Percentiles rank a stretch among this genome's conserved stretches.
Evolutionary conservation across 768 basidiomycete species (phyloP).

Genomic region (Macrolepiota dolichaula): DNA sequence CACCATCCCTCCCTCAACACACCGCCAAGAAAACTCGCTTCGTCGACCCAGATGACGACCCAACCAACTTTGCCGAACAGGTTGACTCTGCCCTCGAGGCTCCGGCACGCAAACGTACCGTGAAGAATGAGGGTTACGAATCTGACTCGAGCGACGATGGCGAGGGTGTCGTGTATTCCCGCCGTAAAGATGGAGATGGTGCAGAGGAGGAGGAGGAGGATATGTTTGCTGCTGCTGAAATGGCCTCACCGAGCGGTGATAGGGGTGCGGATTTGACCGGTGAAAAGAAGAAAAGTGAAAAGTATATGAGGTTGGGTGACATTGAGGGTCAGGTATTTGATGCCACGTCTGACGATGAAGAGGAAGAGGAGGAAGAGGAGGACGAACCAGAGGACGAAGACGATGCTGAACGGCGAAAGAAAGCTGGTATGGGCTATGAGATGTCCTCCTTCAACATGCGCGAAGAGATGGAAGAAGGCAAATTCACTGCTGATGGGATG

Average conservation of each 20-base stretch:
- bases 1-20: slow-evolving; percentile 14
- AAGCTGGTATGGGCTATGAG: slow-evolving; percentile 90
- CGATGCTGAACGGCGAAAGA: slow-evolving; percentile 69
- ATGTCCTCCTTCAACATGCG: slow-evolving; percentile 98
- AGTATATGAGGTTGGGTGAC: slow-evolving; percentile 84
- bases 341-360: slow-evolving; percentile 34
- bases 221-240: slow-evolving; percentile 73
- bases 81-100: slow-evolving; percentile 73
- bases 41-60: slow-evolving; percentile 72
- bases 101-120: slow-evolving; percentile 65
- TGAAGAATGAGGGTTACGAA: slow-evolving; percentile 86
- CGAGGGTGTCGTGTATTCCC: slow-evolving; percentile 86
- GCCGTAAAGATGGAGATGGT: slow-evolving; percentile 55
- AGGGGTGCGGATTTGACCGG: neutral
- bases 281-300: slow-evolving; percentile 61
- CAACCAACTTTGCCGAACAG: slow-evolving; percentile 71
- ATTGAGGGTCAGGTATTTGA: slow-evolving; percentile 97
- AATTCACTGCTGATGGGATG: slow-evolving; percentile 91
- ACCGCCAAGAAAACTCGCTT: slow-evolving; percentile 74
- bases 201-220: slow-evolving; percentile 64
- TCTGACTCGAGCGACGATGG: slow-evolving; percentile 94
- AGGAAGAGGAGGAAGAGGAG: slow-evolving; percentile 33
- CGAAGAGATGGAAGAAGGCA: slow-evolving; percentile 97
- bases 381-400: slow-evolving; percentile 72
- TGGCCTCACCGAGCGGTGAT: slow-evolving; percentile 24